A percentile compares a stretch with the other conserved stretches of the same genome.
These are phyloP conservation scores for Stachybotrys chlorohalonatus DNA, from an alignment of 2,329 filamentous ascomycete genomes.

Conservation along the genomic window DNA sequence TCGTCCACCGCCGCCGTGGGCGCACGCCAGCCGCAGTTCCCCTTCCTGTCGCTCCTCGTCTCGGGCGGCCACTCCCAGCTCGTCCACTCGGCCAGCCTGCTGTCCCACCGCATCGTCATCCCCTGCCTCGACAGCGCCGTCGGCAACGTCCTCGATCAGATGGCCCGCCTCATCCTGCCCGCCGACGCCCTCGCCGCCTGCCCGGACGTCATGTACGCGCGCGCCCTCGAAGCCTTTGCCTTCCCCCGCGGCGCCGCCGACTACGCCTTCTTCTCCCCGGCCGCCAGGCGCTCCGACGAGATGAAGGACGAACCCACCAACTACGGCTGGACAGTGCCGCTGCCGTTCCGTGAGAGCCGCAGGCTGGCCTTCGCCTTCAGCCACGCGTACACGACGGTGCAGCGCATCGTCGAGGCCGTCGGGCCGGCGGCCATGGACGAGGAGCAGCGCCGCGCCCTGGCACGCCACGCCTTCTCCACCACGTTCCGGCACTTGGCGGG, in stretches of 20 bases:
- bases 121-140: conserved; percentile 73
- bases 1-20: neutral
- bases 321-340: conserved; percentile 54
- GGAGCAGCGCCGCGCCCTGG: conserved; percentile 59
- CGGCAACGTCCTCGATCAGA: conserved; percentile 84
- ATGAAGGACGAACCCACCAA: conserved; percentile 31
- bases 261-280: conserved; percentile 46
- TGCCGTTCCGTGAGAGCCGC: conserved; percentile 52
- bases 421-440: conserved; percentile 32
- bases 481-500: conserved; percentile 82
- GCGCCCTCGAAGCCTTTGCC: conserved; percentile 69
- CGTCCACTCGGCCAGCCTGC: conserved; percentile 60
- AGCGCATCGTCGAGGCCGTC: conserved; percentile 30
- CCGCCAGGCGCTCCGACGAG: conserved; percentile 49
- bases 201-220: conserved; percentile 69
- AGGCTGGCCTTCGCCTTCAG: conserved; percentile 66
- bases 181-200: conserved; percentile 39
- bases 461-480: conserved; percentile 64
- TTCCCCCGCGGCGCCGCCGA: conserved; percentile 39
- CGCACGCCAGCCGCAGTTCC: conserved; percentile 50
- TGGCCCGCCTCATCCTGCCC: conserved; percentile 69
- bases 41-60: conserved; percentile 80
- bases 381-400: conserved; percentile 48
- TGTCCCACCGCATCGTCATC: conserved; percentile 64
- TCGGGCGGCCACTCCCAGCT: conserved; percentile 91